Base-by-base conservation (phyloP, 2,329 filamentous ascomycete species). In the Botrytis deweyae region DNA sequence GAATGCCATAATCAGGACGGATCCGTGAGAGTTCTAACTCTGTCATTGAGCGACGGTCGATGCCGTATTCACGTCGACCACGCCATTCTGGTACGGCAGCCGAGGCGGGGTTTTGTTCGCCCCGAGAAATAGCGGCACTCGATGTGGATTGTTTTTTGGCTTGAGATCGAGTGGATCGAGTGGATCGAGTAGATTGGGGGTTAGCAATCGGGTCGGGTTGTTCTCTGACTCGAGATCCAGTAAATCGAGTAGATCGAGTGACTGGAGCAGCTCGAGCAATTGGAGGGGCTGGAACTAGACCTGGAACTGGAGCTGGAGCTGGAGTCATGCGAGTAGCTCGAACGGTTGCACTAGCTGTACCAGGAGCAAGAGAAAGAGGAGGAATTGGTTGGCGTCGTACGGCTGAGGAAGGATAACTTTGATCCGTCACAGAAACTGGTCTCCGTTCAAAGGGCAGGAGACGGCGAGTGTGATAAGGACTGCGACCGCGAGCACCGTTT, bases 401-500 rank as follows among this genome's bases (percentile, higher is more conserved):
- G 5, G 10, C 14, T 14, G 49, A 16, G 25, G 2, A 16, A n/a
- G 49, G 25, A 25, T n/a, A 3, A n/a, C 4, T 6, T 16, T 55
- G 25, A 55, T 14, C 49, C 49, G 12, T 25, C 12, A 2, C 1
- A 25, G 1, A 25, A 4, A 0, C 22, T 12, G 3, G 22, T 4
- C 10, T 49, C 22, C 9, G 10, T 49, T 22, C 46, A 12, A 12
- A 49, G 9, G 1, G 9, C 46, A 1, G 9, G 10, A 5, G 4
- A n/a, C 10, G 49, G 12, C 3, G 12, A n/a, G 49, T 14, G 25
- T 22, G 25, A n/a, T 16, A 6, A n/a, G 25, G 4, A 12, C 10
- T n/a, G 49, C 25, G 9, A 25, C 46, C 49, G 6, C 22, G 22
- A 12, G 25, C 12, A n/a, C 25, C 12, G 49, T 55, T 14, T n/a